Conservation (phyloP, 805 yeast genomes). For the Zygosaccharomyces bailii region DNA sequence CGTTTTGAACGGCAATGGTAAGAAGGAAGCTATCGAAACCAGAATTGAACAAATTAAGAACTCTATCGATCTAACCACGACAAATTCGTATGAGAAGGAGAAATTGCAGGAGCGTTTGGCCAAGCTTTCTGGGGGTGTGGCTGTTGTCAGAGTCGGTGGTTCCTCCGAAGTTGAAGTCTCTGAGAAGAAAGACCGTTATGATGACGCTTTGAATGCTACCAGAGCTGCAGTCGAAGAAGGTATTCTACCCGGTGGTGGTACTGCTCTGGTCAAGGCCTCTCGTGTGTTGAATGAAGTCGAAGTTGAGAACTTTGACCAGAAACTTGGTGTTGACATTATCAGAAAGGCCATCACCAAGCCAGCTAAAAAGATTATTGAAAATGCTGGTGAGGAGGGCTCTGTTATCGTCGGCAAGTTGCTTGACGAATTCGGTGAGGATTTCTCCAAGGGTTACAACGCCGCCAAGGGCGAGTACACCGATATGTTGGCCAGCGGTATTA, state of each 20-base stretch:
- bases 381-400: slow-evolving; percentile 97
- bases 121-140: slow-evolving; percentile 96
- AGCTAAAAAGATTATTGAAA: slow-evolving; percentile 90
- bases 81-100: slow-evolving; percentile 87
- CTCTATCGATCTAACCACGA: slow-evolving; percentile 66
- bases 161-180: slow-evolving; percentile 96
- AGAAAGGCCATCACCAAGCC: slow-evolving; percentile 91
- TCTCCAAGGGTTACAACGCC: slow-evolving; percentile 88
- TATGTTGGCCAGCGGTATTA: slow-evolving; percentile 95
- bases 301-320: slow-evolving; percentile 90
- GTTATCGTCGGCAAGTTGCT: slow-evolving; percentile 88
- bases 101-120: slow-evolving; percentile 97
- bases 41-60: slow-evolving; percentile 94
- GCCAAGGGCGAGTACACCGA: slow-evolving; percentile 91
- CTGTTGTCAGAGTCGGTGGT: slow-evolving; percentile 97
- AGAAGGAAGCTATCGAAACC: slow-evolving; percentile 70
- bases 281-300: slow-evolving; percentile 64
- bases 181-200: slow-evolving; percentile 98
- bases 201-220: slow-evolving; percentile 97
- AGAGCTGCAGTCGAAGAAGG: slow-evolving; percentile 99
- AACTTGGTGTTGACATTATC: slow-evolving; percentile 91
- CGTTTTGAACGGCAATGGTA: slow-evolving; percentile 87
- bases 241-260: slow-evolving; percentile 99
- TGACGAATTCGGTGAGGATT: slow-evolving; percentile 55
- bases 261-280: slow-evolving; percentile 92